phyloP scores from a whole-genome alignment of 2,329 filamentous ascomycete genomes.

The Talaromyces sp. region DNA sequence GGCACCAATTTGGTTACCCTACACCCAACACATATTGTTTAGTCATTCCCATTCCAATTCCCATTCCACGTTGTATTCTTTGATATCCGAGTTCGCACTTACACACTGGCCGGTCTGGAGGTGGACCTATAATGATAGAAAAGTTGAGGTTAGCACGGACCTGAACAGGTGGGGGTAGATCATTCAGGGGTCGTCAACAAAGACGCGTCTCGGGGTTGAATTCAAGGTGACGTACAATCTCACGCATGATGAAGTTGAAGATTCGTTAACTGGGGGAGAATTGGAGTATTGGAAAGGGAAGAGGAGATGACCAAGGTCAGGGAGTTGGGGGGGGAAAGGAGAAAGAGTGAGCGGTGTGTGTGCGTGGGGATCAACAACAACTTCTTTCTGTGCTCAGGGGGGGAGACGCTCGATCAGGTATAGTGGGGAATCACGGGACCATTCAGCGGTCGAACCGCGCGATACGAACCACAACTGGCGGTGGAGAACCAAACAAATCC shows the following conservation, averaged over 20 bases:
- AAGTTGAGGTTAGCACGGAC: conserved; percentile 40
- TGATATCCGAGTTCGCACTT: conserved; percentile 51
- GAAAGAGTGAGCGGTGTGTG: conserved; percentile 39
- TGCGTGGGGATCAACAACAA: conserved; percentile 37
- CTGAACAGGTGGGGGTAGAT: conserved; percentile 34
- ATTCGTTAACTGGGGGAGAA: conserved; percentile 17
- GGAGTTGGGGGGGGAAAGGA: conserved; percentile 26
- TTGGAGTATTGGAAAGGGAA: conserved; percentile 8
- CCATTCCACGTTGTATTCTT: conserved; percentile 6
- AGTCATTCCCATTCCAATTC: conserved; percentile 21
- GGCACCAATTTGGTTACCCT: conserved; percentile 99
- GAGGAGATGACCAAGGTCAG: conserved; percentile 25
- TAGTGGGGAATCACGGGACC: conserved; percentile 33
- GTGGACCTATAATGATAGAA: conserved; percentile 75
- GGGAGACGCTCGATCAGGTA: conserved; percentile 24
- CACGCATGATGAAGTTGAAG: conserved; percentile 60
- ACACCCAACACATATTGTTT: conserved; percentile 34
- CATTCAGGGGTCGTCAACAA: conserved; percentile 35
- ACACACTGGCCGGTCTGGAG: conserved; percentile 99
- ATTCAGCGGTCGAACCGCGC: conserved; percentile 18
- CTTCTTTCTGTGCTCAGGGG: conserved; percentile 28
- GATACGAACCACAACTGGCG: conserved; percentile 31
- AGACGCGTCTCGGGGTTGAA: conserved; percentile 38
- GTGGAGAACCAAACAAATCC: background rate
- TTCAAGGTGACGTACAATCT: conserved; percentile 61